Conservation (phyloP, 1,284 basidiomycete genomes). For the Trametes hirsuta region DNA sequence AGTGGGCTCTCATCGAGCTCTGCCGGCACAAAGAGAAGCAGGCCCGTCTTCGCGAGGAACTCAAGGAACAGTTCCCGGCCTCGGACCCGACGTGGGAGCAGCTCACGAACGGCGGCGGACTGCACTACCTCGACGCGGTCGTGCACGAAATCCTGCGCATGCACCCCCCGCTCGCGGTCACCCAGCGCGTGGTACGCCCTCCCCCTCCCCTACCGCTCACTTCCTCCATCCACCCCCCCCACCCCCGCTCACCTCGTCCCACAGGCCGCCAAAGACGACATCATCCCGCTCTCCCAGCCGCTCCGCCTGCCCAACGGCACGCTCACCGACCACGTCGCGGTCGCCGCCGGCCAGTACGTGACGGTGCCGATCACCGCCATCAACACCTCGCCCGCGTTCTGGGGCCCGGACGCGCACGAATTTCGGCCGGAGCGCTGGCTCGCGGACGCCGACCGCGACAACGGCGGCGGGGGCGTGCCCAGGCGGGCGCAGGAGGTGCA, state of each 20-base stretch:
- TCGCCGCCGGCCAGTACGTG: slow-evolving; percentile 50
- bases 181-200: slow-evolving; percentile 23
- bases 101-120: slow-evolving; percentile 28
- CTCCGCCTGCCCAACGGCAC: slow-evolving; percentile 42
- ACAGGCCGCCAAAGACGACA: slow-evolving; percentile 47
- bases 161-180: slow-evolving; percentile 28
- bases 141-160: slow-evolving; percentile 34
- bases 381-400: slow-evolving; percentile 51
- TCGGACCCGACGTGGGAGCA: slow-evolving; percentile 40
- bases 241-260: background rate
- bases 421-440: slow-evolving; percentile 35
- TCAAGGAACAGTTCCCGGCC: slow-evolving; percentile 30
- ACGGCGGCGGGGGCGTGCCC: slow-evolving; percentile 17
- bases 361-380: slow-evolving; percentile 44
- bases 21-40: slow-evolving; percentile 40
- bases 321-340: slow-evolving; percentile 40
- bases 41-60: slow-evolving; percentile 44
- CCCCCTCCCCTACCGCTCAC: no score
- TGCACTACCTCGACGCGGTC: slow-evolving; percentile 42
- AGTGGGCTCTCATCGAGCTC: slow-evolving; percentile 40
- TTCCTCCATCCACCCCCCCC: no score
- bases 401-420: slow-evolving; percentile 40
- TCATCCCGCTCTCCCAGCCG: slow-evolving; percentile 53
- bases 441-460: background rate
- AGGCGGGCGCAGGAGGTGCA: slow-evolving; percentile 40